A percentile compares a stretch with the other conserved stretches of the same genome.
These are phyloP conservation scores for Ceratocystis albifundus DNA, from an alignment of 2,329 filamentous ascomycete species.

Conservation along the genomic window DNA sequence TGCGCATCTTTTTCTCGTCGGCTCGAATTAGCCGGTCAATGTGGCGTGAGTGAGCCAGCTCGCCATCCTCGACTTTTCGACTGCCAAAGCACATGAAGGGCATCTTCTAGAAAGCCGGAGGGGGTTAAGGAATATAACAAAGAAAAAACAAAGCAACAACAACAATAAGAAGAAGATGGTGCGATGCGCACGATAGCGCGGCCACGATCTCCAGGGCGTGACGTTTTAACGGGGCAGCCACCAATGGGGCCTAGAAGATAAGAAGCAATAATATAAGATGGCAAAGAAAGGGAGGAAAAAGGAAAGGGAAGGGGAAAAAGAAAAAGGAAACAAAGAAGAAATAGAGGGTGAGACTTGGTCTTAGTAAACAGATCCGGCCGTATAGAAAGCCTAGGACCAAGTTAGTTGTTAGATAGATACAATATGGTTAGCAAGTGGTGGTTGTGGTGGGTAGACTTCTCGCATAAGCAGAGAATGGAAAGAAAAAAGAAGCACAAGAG, in stretches of 20 bases:
- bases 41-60: constrained; percentile 51
- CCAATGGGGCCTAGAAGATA: neutral
- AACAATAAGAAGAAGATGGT: too few species aligned
- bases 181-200: neutral
- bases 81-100: constrained; percentile 52
- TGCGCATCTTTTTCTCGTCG: constrained; percentile 76
- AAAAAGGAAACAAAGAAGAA: neutral
- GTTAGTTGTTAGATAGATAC: neutral
- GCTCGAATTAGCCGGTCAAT: constrained; percentile 76
- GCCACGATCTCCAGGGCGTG: neutral
- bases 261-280: neutral
- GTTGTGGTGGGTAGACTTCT: too few species aligned
- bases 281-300: neutral
- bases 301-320: neutral
- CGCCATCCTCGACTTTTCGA: constrained; percentile 41
- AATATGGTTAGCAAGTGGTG: neutral
- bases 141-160: neutral
- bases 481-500: constrained; percentile 6
- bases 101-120: constrained; percentile 14
- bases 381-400: neutral
- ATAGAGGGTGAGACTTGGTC: neutral
- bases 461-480: neutral
- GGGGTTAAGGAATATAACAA: too few species aligned
- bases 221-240: neutral
- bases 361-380: neutral